These are phyloP conservation scores for Coleophoma cylindrospora DNA, from an alignment of 2,329 filamentous ascomycete species.

Conservation along the genomic window DNA sequence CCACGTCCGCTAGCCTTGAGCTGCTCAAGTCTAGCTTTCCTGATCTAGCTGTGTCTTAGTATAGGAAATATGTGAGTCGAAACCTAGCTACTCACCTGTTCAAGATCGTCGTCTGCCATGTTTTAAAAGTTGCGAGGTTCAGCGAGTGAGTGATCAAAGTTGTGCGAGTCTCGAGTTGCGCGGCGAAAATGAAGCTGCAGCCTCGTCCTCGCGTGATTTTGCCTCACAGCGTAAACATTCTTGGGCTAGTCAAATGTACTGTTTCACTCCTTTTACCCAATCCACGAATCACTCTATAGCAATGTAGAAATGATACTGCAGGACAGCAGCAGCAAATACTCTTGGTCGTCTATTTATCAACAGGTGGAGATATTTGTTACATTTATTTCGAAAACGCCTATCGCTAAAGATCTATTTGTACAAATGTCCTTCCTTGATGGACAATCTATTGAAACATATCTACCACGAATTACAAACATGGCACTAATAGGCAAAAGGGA, in stretches of 20 bases:
- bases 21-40: constrained; percentile 88
- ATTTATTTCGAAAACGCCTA: neutral
- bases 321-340: constrained; percentile 51
- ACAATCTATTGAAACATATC: neutral
- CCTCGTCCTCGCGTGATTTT: neutral
- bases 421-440: neutral
- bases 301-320: constrained; percentile 34
- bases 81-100: constrained; percentile 15
- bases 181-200: neutral
- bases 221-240: neutral
- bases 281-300: no score
- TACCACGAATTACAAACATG: neutral
- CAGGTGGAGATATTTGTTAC: neutral
- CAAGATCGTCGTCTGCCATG: constrained; percentile 29
- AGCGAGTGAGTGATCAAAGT: neutral
- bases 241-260: no score
- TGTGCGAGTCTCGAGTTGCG: neutral
- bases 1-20: constrained; percentile 65
- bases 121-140: neutral
- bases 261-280: no score
- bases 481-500: constrained; percentile 15
- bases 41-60: constrained; percentile 53
- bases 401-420: constrained; percentile 2
- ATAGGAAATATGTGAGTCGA: neutral
- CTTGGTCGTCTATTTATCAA: neutral